Conservation (phyloP, 2,329 filamentous ascomycete species). For the Paraconiothyrium brasiliense region DNA sequence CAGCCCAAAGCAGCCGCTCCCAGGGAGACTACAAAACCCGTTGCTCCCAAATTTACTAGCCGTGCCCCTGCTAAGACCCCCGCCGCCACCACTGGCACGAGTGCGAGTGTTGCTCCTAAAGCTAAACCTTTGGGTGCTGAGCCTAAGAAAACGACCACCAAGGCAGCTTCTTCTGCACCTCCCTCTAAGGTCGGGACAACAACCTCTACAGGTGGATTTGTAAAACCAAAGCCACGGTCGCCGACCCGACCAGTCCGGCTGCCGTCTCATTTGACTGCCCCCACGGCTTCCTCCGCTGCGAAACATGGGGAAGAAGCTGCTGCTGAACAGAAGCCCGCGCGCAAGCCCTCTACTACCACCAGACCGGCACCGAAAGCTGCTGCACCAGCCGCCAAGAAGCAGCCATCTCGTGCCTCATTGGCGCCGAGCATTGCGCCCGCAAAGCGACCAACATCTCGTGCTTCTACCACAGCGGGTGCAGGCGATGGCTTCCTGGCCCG, state of each 20-base stretch:
- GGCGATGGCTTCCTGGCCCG: slow-evolving; percentile 79
- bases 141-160: slow-evolving; percentile 37
- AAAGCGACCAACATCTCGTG: slow-evolving; percentile 63
- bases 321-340: slow-evolving; percentile 51
- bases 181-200: slow-evolving; percentile 31
- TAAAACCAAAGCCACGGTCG: slow-evolving; percentile 61
- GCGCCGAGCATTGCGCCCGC: slow-evolving; percentile 36
- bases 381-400: slow-evolving; percentile 37
- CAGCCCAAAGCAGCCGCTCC: slow-evolving; percentile 28
- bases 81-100: slow-evolving; percentile 29
- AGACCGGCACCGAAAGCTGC: slow-evolving; percentile 40
- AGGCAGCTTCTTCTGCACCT: slow-evolving; percentile 26
- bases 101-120: slow-evolving; percentile 34
- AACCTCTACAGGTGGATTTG: slow-evolving; percentile 42
- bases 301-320: slow-evolving; percentile 61
- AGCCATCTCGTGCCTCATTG: slow-evolving; percentile 50
- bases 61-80: slow-evolving; percentile 39
- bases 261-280: slow-evolving; percentile 73
- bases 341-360: slow-evolving; percentile 51
- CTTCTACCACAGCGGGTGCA: slow-evolving; percentile 62
- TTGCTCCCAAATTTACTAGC: slow-evolving; percentile 36
- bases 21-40: slow-evolving; percentile 36
- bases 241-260: slow-evolving; percentile 74
- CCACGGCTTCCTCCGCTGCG: slow-evolving; percentile 74
- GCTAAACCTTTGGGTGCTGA: slow-evolving; percentile 34